These are phyloP conservation scores for Alternaria ventricosa DNA, from an alignment of 2,329 filamentous ascomycete genomes.

Conservation along the genomic window DNA sequence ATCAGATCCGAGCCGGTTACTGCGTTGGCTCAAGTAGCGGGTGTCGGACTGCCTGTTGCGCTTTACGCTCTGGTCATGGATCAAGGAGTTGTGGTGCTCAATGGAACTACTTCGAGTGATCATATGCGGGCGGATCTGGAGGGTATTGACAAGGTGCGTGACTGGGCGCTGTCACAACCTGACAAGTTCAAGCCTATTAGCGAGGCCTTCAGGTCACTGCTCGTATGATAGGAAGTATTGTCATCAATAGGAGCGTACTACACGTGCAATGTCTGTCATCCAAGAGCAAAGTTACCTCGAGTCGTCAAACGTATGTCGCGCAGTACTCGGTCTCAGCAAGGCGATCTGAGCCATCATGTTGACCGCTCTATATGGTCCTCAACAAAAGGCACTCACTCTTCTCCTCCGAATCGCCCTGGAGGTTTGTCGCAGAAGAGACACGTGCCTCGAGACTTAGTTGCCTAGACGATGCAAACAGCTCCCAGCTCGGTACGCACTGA, in stretches of 20 bases:
- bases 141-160: slow-evolving; percentile 50
- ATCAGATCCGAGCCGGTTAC: slow-evolving; percentile 57
- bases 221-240: background rate
- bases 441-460: background rate
- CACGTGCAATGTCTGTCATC: background rate
- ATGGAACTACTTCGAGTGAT: slow-evolving; percentile 61
- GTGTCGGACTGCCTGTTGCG: slow-evolving; percentile 56
- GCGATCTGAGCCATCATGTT: background rate
- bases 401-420: background rate
- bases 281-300: background rate
- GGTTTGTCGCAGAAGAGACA: background rate
- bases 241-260: background rate
- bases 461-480: background rate
- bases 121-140: slow-evolving; percentile 62
- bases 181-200: slow-evolving; percentile 55
- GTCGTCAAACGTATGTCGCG: background rate
- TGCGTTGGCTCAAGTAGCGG: slow-evolving; percentile 54
- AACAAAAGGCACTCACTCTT: background rate
- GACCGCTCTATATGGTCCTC: background rate
- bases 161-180: slow-evolving; percentile 55
- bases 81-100: slow-evolving; percentile 59
- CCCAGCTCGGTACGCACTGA: background rate
- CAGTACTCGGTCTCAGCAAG: background rate
- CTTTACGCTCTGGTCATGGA: slow-evolving; percentile 65
- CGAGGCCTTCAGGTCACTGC: slow-evolving; percentile 24